These are phyloP conservation scores for Thielaviopsis populi DNA, from an alignment of 2,329 filamentous ascomycete genomes.

Conservation along the genomic window DNA sequence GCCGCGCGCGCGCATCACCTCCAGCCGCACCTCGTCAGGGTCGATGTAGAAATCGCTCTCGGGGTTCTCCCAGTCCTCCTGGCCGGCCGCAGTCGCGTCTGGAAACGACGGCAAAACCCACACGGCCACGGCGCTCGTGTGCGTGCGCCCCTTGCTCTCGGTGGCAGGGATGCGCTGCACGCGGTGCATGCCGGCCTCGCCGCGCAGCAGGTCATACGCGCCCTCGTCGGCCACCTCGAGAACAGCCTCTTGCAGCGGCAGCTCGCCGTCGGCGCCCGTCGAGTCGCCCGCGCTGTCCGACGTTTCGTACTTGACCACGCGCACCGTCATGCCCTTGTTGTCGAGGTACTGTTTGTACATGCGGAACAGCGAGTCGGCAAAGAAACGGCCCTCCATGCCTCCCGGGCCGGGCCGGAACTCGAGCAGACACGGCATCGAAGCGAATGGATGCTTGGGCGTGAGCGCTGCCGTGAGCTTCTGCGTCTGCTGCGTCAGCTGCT, in stretches of 20 bases:
- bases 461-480: constrained; percentile 58
- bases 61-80: constrained; percentile 60
- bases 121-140: constrained; percentile 84
- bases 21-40: constrained; percentile 62
- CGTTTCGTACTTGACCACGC: constrained; percentile 65
- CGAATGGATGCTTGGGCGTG: constrained; percentile 80
- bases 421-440: constrained; percentile 73
- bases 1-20: constrained; percentile 83
- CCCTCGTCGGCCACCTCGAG: constrained; percentile 65
- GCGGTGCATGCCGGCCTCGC: constrained; percentile 86
- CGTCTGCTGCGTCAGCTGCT: constrained; percentile 47
- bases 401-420: constrained; percentile 88
- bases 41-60: constrained; percentile 85
- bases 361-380: constrained; percentile 69
- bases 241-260: constrained; percentile 70
- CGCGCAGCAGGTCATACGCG: constrained; percentile 67
- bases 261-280: constrained; percentile 42
- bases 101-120: constrained; percentile 82
- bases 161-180: constrained; percentile 89
- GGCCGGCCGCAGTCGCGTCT: constrained; percentile 31
- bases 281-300: constrained; percentile 44
- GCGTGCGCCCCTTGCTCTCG: constrained; percentile 77
- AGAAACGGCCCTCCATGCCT: constrained; percentile 79
- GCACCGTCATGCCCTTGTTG: constrained; percentile 48
- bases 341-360: constrained; percentile 81